Percentiles rank a stretch among this genome's conserved stretches.
phyloP scores from a whole-genome alignment of 2,329 filamentous ascomycete species.

The Calonectria pseudoturangicola region DNA sequence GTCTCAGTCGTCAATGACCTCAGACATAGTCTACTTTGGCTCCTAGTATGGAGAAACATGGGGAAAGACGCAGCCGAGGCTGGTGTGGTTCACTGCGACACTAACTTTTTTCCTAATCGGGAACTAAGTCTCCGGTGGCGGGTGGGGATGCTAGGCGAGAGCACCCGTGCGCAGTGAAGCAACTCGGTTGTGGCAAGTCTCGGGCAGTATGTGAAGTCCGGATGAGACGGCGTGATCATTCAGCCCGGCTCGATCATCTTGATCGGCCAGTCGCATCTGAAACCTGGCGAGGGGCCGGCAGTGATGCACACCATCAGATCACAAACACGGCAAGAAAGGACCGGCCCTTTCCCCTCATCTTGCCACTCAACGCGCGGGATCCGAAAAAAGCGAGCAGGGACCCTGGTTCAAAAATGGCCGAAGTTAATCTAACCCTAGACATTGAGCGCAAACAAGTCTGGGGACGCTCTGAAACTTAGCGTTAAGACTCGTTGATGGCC shows the following conservation, averaged over 20 bases:
- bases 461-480: neutral
- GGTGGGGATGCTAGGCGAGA: neutral
- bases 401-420: neutral
- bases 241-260: too few species aligned
- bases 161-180: neutral
- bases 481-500: neutral
- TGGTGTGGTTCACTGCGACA: neutral
- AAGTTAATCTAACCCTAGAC: neutral
- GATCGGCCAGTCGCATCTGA: too few species aligned
- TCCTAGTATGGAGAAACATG: neutral
- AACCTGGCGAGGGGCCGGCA: too few species aligned
- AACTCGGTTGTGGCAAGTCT: too few species aligned
- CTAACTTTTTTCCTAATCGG: conserved; percentile 5
- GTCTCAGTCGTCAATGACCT: neutral
- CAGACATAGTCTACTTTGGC: neutral
- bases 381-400: conserved; percentile 7
- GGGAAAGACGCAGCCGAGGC: neutral
- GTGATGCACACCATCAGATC: too few species aligned
- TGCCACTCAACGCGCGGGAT: neutral
- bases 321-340: too few species aligned
- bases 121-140: conserved; percentile 8
- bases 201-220: too few species aligned
- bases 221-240: too few species aligned
- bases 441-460: neutral
- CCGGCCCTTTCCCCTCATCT: too few species aligned